Conservation (phyloP, 768 basidiomycete species). For the Dictyophora rubrovolvata region DNA sequence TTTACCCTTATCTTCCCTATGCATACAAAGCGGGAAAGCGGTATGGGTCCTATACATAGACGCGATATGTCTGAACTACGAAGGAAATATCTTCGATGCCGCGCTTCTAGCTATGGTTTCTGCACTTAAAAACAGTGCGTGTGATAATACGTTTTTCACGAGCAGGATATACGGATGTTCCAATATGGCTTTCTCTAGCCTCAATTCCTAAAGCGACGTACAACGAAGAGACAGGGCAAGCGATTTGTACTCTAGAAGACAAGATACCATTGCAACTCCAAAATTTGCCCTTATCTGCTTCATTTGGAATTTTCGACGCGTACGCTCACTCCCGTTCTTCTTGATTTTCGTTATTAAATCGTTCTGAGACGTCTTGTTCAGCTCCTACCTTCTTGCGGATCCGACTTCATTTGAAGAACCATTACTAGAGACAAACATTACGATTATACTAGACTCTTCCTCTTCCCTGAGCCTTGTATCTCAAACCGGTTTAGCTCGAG, state of each 20-base stretch:
- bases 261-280: conserved; percentile 38
- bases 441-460: conserved; percentile 45
- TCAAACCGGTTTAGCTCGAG: conserved; percentile 42
- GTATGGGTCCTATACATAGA: conserved; percentile 96
- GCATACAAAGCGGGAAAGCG: conserved; percentile 70
- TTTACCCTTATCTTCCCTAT: conserved; percentile 56
- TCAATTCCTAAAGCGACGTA: conserved; percentile 61
- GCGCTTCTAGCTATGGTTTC: conserved; percentile 79
- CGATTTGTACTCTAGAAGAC: conserved; percentile 47
- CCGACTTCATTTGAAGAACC: conserved; percentile 89
- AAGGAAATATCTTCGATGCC: conserved; percentile 92
- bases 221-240: conserved; percentile 54
- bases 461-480: conserved; percentile 39
- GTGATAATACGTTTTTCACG: neutral
- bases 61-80: conserved; percentile 92
- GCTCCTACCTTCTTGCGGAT: conserved; percentile 63
- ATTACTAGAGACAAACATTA: conserved; percentile 61
- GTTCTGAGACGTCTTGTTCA: conserved; percentile 19
- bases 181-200: conserved; percentile 31
- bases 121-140: conserved; percentile 76
- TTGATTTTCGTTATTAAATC: neutral
- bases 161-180: neutral
- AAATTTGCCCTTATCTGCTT: conserved; percentile 39
- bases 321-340: conserved; percentile 26
- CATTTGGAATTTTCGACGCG: conserved; percentile 80